Evolutionary conservation across 148 eudicot genomes (phyloP), one percentile per base, ranked within the genome.

Genomic region (Bassia scoparia): DNA sequence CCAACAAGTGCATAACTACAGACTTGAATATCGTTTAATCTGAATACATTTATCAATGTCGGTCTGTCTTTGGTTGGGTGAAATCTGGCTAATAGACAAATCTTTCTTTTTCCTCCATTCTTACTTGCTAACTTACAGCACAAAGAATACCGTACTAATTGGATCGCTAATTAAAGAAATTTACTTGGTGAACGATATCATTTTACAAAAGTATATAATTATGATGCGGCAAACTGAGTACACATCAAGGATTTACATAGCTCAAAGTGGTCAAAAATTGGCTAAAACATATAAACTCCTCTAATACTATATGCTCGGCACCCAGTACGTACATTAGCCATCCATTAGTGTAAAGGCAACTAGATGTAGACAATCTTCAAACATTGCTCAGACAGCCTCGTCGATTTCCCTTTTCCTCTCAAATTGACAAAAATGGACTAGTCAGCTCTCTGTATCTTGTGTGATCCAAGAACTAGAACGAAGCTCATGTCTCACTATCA

Each of bases 401-500:
- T 10, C 30, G 44, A 26, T 66, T 27, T 37, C 37, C 5, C 43
- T 16, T 59, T 48, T 20, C 46, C 46, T 12, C 18, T 68, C 20
- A 21, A 26, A 52, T n/a, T 20, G 56, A 21, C 4, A 17, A 14
- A 24, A 53, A 44, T 33, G 30, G n/a, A 46, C 26, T 10, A 1
- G 29, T 52, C 27, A 23, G 37, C 18, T 37, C 30, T 41, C 37
- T 30, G 24, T 58, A 48, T 27, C 46, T 58, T 3, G 13, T 21
- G 21, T 30, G 38, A 31, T 73, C n/a, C 21, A 54, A 34, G 38
- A 55, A 29, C 49, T 64, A 18, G 26, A 3, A 20, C 2, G 31
- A 67, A 56, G 69, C 70, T 87, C 75, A 85, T 50, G 83, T 33
- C 61, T 84, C 71, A 16, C 71, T 78, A 75, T 76, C 75, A 20